A percentile compares a stretch with the other conserved stretches of the same genome.
phyloP scores from a whole-genome alignment of 1,139 yeast species.

The Debaryomycetaceae sp. region DNA sequence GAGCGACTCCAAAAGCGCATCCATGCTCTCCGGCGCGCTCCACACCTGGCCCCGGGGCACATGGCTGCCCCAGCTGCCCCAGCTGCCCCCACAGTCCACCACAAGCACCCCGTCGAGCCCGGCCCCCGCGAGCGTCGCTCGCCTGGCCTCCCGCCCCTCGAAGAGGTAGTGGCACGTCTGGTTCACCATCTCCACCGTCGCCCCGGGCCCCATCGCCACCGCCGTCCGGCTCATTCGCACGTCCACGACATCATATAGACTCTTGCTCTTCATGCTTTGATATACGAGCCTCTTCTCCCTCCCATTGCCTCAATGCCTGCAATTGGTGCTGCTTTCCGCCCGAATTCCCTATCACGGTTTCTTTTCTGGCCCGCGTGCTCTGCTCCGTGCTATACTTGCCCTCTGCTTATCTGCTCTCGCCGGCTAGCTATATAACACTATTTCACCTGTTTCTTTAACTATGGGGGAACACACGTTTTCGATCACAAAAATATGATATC shows the following conservation, averaged over 20 bases:
- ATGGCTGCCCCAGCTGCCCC: neutral
- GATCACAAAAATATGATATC: neutral
- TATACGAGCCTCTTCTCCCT: neutral
- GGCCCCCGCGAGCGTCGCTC: neutral
- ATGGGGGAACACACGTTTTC: neutral
- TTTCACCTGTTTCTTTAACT: neutral
- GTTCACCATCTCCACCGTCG: constrained; percentile 2
- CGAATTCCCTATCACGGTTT: too few relatives aligned
- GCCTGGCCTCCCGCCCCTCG: constrained; percentile 3
- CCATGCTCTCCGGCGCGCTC: constrained; percentile 1
- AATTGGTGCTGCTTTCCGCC: too few relatives aligned
- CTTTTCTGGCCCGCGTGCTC: too few relatives aligned
- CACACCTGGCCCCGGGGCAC: neutral
- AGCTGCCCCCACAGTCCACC: constrained; percentile 6
- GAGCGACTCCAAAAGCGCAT: constrained; percentile 3
- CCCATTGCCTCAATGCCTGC: too few relatives aligned
- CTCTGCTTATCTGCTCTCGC: too few relatives aligned
- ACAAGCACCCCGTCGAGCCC: constrained; percentile 1
- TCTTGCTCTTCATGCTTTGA: constrained; percentile 1
- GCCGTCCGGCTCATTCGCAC: neutral
- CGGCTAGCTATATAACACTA: too few relatives aligned
- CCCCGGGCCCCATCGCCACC: neutral
- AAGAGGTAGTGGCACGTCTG: constrained; percentile 7
- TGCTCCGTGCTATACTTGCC: too few relatives aligned
- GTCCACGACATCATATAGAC: constrained; percentile 1